Base-by-base conservation (phyloP, 1,139 yeast species). In the Geotrichum restrictum region DNA sequence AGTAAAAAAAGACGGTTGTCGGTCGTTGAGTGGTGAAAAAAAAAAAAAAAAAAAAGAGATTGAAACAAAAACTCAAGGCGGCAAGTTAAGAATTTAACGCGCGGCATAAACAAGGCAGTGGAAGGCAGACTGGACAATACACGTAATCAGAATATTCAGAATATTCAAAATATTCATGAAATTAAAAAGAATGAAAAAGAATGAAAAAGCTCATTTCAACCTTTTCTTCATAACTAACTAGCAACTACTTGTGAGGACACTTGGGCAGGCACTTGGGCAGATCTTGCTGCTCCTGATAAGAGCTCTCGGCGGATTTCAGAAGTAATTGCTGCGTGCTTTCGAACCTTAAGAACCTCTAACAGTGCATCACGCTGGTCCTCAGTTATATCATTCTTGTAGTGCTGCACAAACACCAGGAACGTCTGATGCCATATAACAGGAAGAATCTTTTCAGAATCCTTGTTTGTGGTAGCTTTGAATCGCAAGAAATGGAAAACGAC, bases 391-490 rank as follows among this genome's bases (percentile, higher is more conserved):
- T 93, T 91, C 71, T 91, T 93, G 70, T 94, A 93, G 59, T 96
- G 79, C 72, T 91, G 97, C 41, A 97, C 95, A 74, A 93, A 94
- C 2, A 93, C 85, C 56, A 93, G 75, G 64, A 93, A 85, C 1
- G 97, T 89, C 69, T 93, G 95, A 68, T 93, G 98, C 98, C 98
- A 93, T 37, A 93, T 91, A 11, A 93, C 87, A 3, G 98, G 98
- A 63, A 93, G 76, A n/a, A 85, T 82, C 13, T 80, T 74, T 45
- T 72, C 74, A 31, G 67, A 67, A n/a, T 8, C 8, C 40, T 67
- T 67, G 13, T 29, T 45, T n/a, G 16, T 13, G 45, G 67, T 69
- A 10, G 36, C 46, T 14, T 49, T 41, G 71, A 93, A 93, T 62
- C 89, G 79, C 86, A 91, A 85, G 69, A 93, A 93, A 67, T 89